phyloP scores from a whole-genome alignment of 1,139 yeast species.

The Ogataea hybrid region DNA sequence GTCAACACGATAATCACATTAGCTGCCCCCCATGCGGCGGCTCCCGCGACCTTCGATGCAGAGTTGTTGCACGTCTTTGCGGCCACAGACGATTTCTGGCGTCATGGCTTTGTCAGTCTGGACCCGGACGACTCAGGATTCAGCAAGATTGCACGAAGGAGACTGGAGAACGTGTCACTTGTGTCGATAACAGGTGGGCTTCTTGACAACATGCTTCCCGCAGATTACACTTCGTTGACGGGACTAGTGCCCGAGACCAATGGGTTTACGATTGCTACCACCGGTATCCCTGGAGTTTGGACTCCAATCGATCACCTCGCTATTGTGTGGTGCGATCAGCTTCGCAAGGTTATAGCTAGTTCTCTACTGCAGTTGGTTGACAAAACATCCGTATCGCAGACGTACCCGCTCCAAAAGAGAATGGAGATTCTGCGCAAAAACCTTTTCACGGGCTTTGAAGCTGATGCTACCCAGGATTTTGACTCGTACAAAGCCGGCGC shows the following conservation, averaged over 20 bases:
- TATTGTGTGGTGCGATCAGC: conserved; percentile 94
- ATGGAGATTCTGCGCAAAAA: conserved; percentile 53
- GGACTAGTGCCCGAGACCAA: conserved; percentile 68
- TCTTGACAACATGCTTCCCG: conserved; percentile 79
- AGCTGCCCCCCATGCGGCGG: conserved; percentile 90
- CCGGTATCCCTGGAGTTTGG: conserved; percentile 92
- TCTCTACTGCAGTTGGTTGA: conserved; percentile 62
- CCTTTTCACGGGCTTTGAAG: conserved; percentile 62
- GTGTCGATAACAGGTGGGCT: conserved; percentile 92
- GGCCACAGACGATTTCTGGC: conserved; percentile 79
- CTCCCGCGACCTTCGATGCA: conserved; percentile 95
- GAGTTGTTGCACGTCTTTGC: conserved; percentile 76
- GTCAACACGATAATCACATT: conserved; percentile 83
- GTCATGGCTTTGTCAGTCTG: conserved; percentile 44
- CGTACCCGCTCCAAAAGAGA: conserved; percentile 50
- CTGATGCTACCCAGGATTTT: conserved; percentile 33
- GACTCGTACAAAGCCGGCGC: conserved; percentile 20
- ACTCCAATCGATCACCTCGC: conserved; percentile 95
- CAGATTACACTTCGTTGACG: conserved; percentile 83
- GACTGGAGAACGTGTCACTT: conserved; percentile 51
- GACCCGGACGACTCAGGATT: conserved; percentile 22
- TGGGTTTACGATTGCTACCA: conserved; percentile 82
- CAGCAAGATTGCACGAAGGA: conserved; percentile 36
- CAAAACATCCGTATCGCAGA: conserved; percentile 39
- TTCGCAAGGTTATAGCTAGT: conserved; percentile 62